Evolutionary conservation across 208 protist genomes (phyloP), one percentile per base, ranked within the genome.

Genomic region (Trypanosoma cruzi): DNA sequence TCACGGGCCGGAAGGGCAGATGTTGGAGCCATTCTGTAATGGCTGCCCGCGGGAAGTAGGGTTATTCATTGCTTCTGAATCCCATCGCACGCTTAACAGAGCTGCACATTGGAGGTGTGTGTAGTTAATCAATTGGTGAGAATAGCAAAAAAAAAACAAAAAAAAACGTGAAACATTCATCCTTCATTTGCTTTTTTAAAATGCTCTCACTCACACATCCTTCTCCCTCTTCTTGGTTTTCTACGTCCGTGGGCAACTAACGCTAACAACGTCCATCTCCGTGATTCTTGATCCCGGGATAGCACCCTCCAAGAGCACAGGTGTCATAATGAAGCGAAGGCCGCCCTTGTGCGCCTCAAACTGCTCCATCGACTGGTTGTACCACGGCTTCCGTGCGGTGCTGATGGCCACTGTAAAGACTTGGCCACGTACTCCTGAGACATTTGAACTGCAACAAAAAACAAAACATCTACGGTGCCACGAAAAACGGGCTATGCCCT

Each of bases 401-500:
- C 71, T 84, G 42, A 90, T 57, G 26, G 82, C 73, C 11, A 93
- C 80, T n/a, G 79, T 85, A 60, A 93, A 90, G 28, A 88, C 73
- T 7, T 82, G 84, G 0, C 84, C 87, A 52, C 80, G 68, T 44
- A 68, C 64, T 67, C 70, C 65, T 44, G 60, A 81, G 1, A 68
- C 75, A 63, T 86, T 81, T 16, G 78, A 74, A 53, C 66, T 80
- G 68, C 82, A 88, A 68, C 78, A 86, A 36, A 93, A 76, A 14
- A 82, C 68, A 71, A 87, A 93, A 68, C 82, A 87, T 14, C 76
- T 68, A 18, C 81, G 75, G 24, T 75, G 61, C 53, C 77, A 63
- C 1, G 82, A 90, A 67, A 89, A 93, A 42, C 88, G 88, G 11
- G 75, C 87, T 5, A 74, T 77, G 20, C 88, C 88, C 42, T 94